A percentile compares a stretch with the other conserved stretches of the same genome.
Conservation (phyloP, 2,329 filamentous ascomycete genomes). For the Fusarium denticulatum region DNA sequence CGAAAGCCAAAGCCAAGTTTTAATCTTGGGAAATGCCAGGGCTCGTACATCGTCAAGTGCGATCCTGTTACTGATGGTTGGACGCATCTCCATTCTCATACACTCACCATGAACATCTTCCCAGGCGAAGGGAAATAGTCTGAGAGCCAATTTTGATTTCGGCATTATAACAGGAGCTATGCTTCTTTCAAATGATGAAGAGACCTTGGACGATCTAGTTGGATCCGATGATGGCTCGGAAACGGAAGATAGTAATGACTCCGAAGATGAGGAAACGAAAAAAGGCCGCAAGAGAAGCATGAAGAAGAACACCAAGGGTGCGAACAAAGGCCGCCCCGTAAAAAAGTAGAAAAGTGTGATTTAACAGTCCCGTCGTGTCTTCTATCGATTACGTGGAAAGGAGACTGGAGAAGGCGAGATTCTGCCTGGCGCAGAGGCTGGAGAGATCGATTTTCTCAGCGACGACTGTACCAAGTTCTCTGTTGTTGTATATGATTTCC, state of each 20-base stretch:
- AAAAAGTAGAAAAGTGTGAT: background rate
- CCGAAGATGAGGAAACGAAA: background rate
- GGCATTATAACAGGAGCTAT: rapidly evolving
- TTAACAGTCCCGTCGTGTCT: background rate
- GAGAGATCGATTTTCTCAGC: background rate
- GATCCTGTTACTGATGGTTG: too few relatives aligned
- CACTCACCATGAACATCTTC: background rate
- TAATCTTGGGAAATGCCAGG: too few relatives aligned
- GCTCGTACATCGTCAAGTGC: too few relatives aligned
- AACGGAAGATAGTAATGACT: background rate
- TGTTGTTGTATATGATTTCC: background rate
- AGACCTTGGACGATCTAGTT: background rate
- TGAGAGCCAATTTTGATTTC: background rate
- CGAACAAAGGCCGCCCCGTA: background rate
- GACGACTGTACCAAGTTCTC: background rate
- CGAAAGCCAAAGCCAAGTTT: too few relatives aligned
- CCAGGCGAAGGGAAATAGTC: background rate
- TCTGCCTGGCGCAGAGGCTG: too few relatives aligned
- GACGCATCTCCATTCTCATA: too few relatives aligned
- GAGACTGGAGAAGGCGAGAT: background rate
- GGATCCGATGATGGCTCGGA: rapidly evolving
- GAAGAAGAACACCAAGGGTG: background rate
- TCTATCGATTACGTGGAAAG: background rate
- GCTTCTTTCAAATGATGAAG: background rate
- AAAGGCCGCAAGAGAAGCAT: background rate